Base-by-base conservation (phyloP, 1,139 yeast genomes). In the Diutina pseudorugosa region DNA sequence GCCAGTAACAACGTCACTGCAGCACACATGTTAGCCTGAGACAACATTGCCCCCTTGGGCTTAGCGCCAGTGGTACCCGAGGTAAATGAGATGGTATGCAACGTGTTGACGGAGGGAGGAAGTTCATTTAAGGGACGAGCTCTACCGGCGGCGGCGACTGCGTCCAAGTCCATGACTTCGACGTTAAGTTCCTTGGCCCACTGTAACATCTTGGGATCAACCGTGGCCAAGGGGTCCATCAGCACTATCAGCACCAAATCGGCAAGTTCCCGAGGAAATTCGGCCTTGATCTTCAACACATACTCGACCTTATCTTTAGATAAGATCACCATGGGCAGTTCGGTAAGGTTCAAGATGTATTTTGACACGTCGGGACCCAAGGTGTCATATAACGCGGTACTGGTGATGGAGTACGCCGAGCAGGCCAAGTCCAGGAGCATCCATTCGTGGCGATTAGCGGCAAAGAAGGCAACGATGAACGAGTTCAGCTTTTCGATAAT, bases 301-400 rank as follows among this genome's bases (percentile, higher is more conserved):
- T 63, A 65, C 30, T 70, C 68, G 53, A 80, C 61, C 59, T 79
- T 78, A 36, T 73, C 76, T 57, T 73, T 68, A n/a, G 82, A 73
- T 52, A 72, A 70, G 44, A 77, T 69, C 16, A 81, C 66, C 7
- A 82, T 74, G 2, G 85, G 85, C 8, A 79, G 63, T 57, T 79
- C 78, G 4, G 85, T 79, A 54, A 79, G 61, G 52, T 73, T 71
- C 65, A 83, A 67, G 56, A 83, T 82, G 61, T 80, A 79, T 57
- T 72, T 72, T 1, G 86, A 75, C 8, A 88, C 73, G 33, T 72
- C 75, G 1, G 81, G 75, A 1, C 88, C 88, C 60, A 83, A 67
- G 2, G 87, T 81, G 57, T 82, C 84, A 62, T 83, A 83, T 53
- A 83, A 65, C 1, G 86, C 77, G n/a, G 85, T 83, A 56, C 73